Evolutionary conservation across 108 stramenopile species (phyloP).

Genomic region (Asterionellopsis glacialis): DNA sequence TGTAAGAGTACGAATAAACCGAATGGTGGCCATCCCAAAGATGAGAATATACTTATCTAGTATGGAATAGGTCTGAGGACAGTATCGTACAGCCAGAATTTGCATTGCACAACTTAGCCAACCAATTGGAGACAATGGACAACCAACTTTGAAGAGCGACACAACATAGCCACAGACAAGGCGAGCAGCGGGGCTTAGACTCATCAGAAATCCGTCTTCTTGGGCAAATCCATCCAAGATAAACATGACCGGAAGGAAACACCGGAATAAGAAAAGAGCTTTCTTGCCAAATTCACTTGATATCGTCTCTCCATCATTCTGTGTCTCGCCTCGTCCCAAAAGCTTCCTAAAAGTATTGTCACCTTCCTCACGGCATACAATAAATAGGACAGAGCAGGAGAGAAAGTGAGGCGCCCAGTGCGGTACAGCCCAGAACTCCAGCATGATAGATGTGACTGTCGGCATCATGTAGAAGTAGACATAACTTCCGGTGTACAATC

Average conservation of each 20-base stretch:
- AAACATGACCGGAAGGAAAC: conserved; percentile 16
- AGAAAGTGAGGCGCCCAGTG: conserved; percentile 32
- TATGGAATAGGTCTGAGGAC: neutral
- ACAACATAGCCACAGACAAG: conserved; percentile 26
- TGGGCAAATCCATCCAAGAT: conserved; percentile 31
- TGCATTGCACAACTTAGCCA: conserved; percentile 34
- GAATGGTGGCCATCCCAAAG: conserved; percentile 26
- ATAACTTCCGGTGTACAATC: too few species aligned
- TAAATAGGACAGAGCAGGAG: conserved; percentile 13
- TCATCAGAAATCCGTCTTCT: conserved; percentile 25
- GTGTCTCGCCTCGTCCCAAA: neutral
- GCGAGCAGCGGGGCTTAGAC: conserved; percentile 17
- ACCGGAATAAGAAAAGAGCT: conserved; percentile 10
- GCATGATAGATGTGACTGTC: conserved; percentile 3
- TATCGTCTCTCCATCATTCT: neutral
- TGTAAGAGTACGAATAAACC: conserved; percentile 14
- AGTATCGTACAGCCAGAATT: conserved; percentile 22
- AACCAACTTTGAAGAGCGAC: conserved; percentile 9
- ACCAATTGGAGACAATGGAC: conserved; percentile 17
- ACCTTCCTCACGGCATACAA: conserved; percentile 9
- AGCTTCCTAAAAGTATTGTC: neutral
- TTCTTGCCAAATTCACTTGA: conserved; percentile 7
- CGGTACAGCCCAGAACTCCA: conserved; percentile 14
- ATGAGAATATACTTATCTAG: conserved; percentile 14
- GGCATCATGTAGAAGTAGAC: conserved; percentile 23